Base-by-base conservation (phyloP, 106 monocot species). In the Narthecium ossifragum region DNA sequence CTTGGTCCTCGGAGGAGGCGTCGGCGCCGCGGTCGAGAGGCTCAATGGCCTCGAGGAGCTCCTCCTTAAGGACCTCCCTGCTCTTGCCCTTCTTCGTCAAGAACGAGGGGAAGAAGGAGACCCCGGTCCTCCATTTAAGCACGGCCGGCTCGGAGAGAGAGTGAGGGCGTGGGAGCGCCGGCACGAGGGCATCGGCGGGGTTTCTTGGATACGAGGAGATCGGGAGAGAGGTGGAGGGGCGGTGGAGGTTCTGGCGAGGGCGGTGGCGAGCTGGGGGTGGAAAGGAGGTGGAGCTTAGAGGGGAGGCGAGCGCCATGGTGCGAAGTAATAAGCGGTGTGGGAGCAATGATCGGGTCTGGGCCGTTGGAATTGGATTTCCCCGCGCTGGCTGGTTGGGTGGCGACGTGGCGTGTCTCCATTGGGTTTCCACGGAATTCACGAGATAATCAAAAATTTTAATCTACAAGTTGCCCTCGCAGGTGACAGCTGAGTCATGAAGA, bases 1-100 rank as follows among this genome's bases (percentile, higher is more conserved):
- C 80, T 55, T 73, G 68, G 59, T 96, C 94, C 34, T 84, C 86
- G 8, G 75, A 67, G 0, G 80, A 60, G 34, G 86, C 90, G 5
- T 80, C 83, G 24, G 90, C 90, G 28, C 94, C 94, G 23, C 94
- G 94, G 41, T 90, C 94, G 36, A 96, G 75, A 21, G 90, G 78
- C 3, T 66, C 77, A 58, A 96, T 90, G 11, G 86, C 86, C 31
- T 78, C 82, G 9, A 96, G 62, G 31, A 96, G 73, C 70, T 96
- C 90, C 53, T 84, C 65, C 78, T 96, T 96, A 47, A 96, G 60
- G 18, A 62, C 77, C 61, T 83, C 80, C 11, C 48, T 73, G 53
- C 57, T 77, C 61, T 80, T 86, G 4, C 58, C 61, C 26, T 70
- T 75, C 39, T 78, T 92, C 47, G 66, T 70, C 59, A 84, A 30